Evolutionary conservation across 371 early-diverging fungal species (phyloP), one percentile per base, ranked within the genome.

Genomic region (Mucor mucedo): DNA sequence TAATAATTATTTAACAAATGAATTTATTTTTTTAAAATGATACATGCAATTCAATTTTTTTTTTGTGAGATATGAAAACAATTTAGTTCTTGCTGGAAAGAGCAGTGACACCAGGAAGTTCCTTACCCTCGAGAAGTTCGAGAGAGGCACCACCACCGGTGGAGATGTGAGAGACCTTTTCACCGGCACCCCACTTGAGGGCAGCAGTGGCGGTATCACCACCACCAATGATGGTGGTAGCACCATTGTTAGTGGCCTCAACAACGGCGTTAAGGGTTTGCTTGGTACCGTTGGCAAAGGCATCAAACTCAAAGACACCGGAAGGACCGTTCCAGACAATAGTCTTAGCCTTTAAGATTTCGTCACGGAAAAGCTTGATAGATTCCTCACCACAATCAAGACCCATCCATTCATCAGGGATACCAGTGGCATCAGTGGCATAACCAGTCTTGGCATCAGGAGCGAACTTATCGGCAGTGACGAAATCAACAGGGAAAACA

Each of bases 241-340:
- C 84, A 71, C 91, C 93, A 27, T 88, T 79, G 45, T 87, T 76
- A 60, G 96, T 95, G 47, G 95, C 94, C 62, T 86, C 82, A 54
- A 93, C 89, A 58, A 94, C 91, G 42, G 95, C 95, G 55, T 94
- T 90, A 69, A 97, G 81, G 47, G 92, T 83, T 28, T 83, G 67
- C 78, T 90, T 91, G 69, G 99, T 98, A 60, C 99, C 99, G 11
- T 66, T 73, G 38, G 93, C 92, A 72, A 96, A 99, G 72, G 92
- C 91, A 40, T 89, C 92, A 66, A 95, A 95, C 86, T 99, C 99
- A 80, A 98, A 99, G 57, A 98, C 98, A 73, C 99, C 99, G 60
- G 93, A 87, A 45, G 98, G 98, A 14, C 97, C 99, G 85, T 99
- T 99, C 99, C 99, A 99, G 63, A 99, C 91, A 68, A 98, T 93